These are phyloP conservation scores for Macrocybe sp. DNA, from an alignment of 1,284 basidiomycete genomes.

Conservation along the genomic window DNA sequence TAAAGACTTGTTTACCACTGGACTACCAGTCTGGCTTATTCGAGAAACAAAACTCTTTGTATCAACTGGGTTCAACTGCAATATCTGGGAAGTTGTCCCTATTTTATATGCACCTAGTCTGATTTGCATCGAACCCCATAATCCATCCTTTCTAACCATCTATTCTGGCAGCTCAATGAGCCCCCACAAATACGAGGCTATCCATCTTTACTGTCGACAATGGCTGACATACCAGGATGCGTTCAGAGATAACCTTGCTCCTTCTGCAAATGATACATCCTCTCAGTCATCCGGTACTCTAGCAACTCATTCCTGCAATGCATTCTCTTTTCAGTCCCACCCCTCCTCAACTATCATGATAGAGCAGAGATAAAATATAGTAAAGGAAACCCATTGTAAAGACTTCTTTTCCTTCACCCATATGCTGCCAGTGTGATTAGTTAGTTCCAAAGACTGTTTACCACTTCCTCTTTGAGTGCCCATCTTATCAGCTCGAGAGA, in stretches of 20 bases:
- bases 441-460: too few species aligned
- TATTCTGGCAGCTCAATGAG: not conserved
- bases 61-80: not conserved
- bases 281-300: too few species aligned
- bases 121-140: not conserved
- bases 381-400: too few species aligned
- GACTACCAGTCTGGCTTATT: not conserved
- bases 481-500: too few species aligned
- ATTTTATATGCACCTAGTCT: not conserved
- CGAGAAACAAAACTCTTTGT: not conserved
- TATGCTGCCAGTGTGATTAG: too few species aligned
- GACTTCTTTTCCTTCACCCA: too few species aligned
- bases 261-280: too few species aligned
- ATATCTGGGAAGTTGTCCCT: not conserved
- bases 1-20: not conserved
- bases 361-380: too few species aligned
- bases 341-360: too few species aligned
- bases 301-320: too few species aligned
- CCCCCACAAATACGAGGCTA: not conserved
- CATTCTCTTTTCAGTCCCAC: too few species aligned
- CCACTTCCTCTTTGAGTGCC: too few species aligned
- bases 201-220: not conserved
- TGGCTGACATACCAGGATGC: conserved; percentile 1
- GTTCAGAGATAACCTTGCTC: not conserved
- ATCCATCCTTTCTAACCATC: not conserved